Evolutionary conservation across 1,284 basidiomycete species (phyloP), one percentile per base, ranked within the genome.

Genomic region (Leccinum fuscescens): DNA sequence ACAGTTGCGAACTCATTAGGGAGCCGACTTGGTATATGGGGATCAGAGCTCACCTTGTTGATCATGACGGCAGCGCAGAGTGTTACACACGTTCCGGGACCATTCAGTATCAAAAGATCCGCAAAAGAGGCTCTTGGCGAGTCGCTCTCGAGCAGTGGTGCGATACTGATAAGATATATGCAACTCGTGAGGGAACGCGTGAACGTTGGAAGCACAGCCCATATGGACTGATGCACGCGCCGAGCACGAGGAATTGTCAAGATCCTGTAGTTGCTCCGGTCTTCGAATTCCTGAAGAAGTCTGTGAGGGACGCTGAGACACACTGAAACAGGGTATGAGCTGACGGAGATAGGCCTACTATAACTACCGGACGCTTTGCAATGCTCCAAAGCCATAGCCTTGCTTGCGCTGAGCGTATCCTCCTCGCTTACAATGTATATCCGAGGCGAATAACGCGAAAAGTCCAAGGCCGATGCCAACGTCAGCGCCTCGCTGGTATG

Each of bases 11-110:
- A 33, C 27, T 54, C n/a, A 11, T 44, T 54, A 22, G 20, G 27
- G 51, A 42, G 17, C 14, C 54, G 29, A n/a, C 20, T 55, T 22
- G 37, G 31, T 44, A 52, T 49, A 27, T 29, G 33, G 59, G 49
- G 58, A 57, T 39, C 24, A 8, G 58, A 58, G 78, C 90, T 69
- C 68, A 95, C 96, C 72, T 87, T 84, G 62, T 91, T 88, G 27
- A 94, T 65, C 69, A 89, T 91, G 12, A 86, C 81, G 0, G 92
- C 86, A 6, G 84, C 62, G 56, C 90, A 93, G 15, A 99, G 80
- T 2, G 91, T 80, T 35, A 96, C 86, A 70, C 93, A 96, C 3
- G 96, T 98, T 8, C 96, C 97, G 0, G 97, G 97, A 6, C 97
- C 97, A 74, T 99, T 99, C 49, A 99, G 76, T 56, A 99, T 76